phyloP scores from a whole-genome alignment of 495 filamentous ascomycete genomes.

The Daldinia vernicosa region DNA sequence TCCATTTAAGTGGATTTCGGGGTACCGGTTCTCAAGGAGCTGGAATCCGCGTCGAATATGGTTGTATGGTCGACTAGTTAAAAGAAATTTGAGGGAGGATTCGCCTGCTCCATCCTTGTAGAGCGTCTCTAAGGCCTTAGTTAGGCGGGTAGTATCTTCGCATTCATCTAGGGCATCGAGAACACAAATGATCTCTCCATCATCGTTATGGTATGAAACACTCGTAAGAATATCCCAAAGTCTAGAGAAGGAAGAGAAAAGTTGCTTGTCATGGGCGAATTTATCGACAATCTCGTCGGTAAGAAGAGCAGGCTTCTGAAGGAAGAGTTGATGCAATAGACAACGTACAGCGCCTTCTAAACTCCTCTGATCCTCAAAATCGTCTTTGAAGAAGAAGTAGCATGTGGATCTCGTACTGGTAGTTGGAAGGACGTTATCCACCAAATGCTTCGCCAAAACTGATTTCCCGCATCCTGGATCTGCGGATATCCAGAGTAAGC shows the following conservation, averaged over 20 bases:
- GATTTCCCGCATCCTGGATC: not conserved
- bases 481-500: not conserved
- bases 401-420: not conserved
- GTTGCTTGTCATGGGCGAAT: constrained; percentile 30
- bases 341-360: constrained; percentile 52
- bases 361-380: constrained; percentile 55
- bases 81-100: constrained; percentile 55
- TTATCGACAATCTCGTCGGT: constrained; percentile 38
- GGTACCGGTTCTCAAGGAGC: constrained; percentile 28
- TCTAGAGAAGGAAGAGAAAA: constrained; percentile 48
- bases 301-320: constrained; percentile 44
- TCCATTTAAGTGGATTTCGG: constrained; percentile 52
- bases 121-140: constrained; percentile 26
- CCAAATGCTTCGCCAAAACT: not conserved
- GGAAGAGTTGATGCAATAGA: constrained; percentile 61
- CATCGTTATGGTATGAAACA: constrained; percentile 45
- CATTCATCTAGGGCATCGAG: constrained; percentile 61
- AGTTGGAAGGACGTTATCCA: not conserved
- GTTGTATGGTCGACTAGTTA: constrained; percentile 60
- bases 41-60: constrained; percentile 51
- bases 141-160: constrained; percentile 16
- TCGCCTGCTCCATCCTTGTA: constrained; percentile 5
- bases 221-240: constrained; percentile 56
- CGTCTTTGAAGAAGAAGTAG: constrained; percentile 17
- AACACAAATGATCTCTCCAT: constrained; percentile 59